Base-by-base conservation (phyloP, 805 yeast genomes). In the Pichia pseudocactophila region DNA sequence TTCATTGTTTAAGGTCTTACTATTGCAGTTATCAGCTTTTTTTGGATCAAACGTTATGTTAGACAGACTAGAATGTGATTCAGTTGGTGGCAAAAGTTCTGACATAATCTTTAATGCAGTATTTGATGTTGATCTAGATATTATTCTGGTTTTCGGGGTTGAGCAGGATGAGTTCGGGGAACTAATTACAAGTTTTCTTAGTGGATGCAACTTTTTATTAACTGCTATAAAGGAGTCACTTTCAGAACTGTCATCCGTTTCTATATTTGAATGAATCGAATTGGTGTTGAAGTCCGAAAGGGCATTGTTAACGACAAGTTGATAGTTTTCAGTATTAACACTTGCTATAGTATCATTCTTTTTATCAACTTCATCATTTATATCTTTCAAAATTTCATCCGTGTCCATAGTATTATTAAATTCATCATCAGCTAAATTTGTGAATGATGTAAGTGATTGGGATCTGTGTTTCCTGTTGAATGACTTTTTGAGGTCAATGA, bases 171-270 rank as follows among this genome's bases (percentile, higher is more conserved):
- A 28, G 11, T 28, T 12, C 12, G 45, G 45, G 1, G 45, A 39
- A 30, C 27, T 35, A 11, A 39, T 25, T 3, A 39, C 18, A 4
- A 42, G 19, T 34, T 42, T 39, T 12, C 45, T 10, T 22, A 42
- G 20, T 11, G 45, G 44, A 30, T 41, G 44, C 15, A n/a, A 16
- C 6, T 16, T n/a, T 27, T 41, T 34, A 2, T 16, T 17, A 11
- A 27, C 17, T 19, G 28, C 28, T 3, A 36, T 16, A 9, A 35
- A 17, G 4, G 35, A 27, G 11, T 28, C 31, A n/a, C 6, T 10
- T 7, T 28, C 31, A n/a, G 31, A n/a, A n/a, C 11, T 10, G 31
- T 28, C 31, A 10, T 28, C 15, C 11, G 15, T 28, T 4, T 28
- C 31, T 7, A n/a, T 11, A n/a, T 28, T 11, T n/a, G 13, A 7